phyloP scores from a whole-genome alignment of 2,329 filamentous ascomycete genomes.

The Phialocephala sp. region DNA sequence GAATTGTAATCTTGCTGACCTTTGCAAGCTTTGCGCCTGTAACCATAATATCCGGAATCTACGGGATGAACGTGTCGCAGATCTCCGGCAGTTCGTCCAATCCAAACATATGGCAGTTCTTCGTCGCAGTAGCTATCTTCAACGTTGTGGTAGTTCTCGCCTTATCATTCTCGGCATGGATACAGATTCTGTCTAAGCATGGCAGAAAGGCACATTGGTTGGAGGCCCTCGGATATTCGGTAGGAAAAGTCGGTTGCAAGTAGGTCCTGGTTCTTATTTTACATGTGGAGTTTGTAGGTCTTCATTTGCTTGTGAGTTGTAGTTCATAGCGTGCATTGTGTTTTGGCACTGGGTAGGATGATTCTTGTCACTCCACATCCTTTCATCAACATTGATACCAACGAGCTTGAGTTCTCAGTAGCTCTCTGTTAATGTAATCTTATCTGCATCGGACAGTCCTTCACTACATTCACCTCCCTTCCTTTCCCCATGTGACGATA shows the following conservation, averaged over 20 bases:
- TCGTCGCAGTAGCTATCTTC: slow-evolving; percentile 34
- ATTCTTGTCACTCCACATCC: neutral
- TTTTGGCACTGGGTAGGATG: too few relatives aligned
- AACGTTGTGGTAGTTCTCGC: slow-evolving; percentile 31
- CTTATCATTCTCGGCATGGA: slow-evolving; percentile 27
- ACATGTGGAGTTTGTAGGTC: neutral
- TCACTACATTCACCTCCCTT: neutral
- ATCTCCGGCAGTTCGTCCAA: slow-evolving; percentile 32
- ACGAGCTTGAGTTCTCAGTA: neutral
- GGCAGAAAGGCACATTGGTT: slow-evolving; percentile 25
- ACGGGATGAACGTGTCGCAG: slow-evolving; percentile 41
- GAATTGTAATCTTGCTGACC: neutral
- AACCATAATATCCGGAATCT: slow-evolving; percentile 38
- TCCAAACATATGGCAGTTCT: slow-evolving; percentile 41
- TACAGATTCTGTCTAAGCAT: slow-evolving; percentile 27
- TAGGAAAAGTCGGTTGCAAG: slow-evolving; percentile 22
- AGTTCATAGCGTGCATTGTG: neutral
- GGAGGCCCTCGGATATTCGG: slow-evolving; percentile 33
- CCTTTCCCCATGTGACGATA: neutral
- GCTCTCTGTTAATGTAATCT: neutral
- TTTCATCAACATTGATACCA: neutral
- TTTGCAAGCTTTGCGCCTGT: slow-evolving; percentile 34
- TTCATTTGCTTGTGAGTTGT: neutral
- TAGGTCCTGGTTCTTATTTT: neutral
- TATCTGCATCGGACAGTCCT: neutral